Conservation (phyloP, 1,284 basidiomycete genomes). For the Marasmius fiardii region DNA sequence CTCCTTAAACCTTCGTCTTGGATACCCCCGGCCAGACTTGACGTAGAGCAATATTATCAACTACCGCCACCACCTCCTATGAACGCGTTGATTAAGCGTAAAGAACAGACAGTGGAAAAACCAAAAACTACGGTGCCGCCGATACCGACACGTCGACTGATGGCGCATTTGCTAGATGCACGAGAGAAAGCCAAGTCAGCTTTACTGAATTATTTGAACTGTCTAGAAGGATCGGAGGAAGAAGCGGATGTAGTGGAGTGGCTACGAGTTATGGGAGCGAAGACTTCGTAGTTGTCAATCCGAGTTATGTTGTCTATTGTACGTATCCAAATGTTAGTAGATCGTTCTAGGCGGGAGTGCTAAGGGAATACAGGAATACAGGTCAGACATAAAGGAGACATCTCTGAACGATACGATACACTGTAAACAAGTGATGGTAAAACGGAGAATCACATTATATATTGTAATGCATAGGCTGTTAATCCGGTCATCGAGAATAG, state of each 20-base stretch:
- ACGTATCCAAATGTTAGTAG: too few relatives aligned
- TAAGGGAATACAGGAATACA: too few relatives aligned
- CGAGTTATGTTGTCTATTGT: too few relatives aligned
- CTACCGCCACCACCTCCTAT: slow-evolving; percentile 31
- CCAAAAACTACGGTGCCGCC: background rate
- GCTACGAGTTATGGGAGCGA: background rate
- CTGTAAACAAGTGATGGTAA: too few relatives aligned
- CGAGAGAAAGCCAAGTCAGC: slow-evolving; percentile 7
- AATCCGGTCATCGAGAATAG: slow-evolving; percentile 59
- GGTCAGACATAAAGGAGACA: too few relatives aligned
- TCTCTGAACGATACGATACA: too few relatives aligned
- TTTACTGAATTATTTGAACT: background rate
- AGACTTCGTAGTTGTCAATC: background rate
- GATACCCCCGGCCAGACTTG: slow-evolving; percentile 8
- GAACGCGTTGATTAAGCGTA: slow-evolving; percentile 35
- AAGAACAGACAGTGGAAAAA: background rate
- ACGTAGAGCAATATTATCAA: slow-evolving; percentile 29
- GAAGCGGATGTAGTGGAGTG: background rate
- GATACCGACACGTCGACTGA: slow-evolving; percentile 2
- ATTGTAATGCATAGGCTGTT: slow-evolving; percentile 51
- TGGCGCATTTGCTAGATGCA: slow-evolving; percentile 4
- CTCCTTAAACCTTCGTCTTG: slow-evolving; percentile 10
- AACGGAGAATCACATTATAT: slow-evolving; percentile 39
- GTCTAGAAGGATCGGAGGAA: background rate
- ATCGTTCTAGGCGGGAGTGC: too few relatives aligned